Percentiles rank a stretch among this genome's conserved stretches.
Conservation (phyloP, 2,329 filamentous ascomycete genomes). For the Triangularia setosa region DNA sequence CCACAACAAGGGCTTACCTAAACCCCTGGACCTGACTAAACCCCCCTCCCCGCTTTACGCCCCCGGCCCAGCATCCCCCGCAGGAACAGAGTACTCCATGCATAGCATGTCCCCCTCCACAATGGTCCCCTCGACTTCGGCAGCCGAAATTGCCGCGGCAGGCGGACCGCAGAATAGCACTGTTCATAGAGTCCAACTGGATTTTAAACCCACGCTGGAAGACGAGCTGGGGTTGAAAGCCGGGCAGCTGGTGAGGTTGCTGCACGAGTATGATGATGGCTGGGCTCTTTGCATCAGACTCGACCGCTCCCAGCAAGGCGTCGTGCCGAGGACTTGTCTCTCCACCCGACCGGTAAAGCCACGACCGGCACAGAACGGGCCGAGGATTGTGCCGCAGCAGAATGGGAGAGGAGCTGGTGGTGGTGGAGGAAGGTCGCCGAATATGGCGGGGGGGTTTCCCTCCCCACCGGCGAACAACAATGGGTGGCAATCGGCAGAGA, state of each 20-base stretch:
- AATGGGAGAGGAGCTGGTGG: background rate
- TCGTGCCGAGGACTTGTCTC: constrained; percentile 87
- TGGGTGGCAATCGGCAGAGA: background rate
- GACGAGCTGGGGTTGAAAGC: constrained; percentile 81
- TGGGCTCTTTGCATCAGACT: constrained; percentile 93
- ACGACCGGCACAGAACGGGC: constrained; percentile 44
- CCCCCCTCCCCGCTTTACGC: constrained; percentile 30
- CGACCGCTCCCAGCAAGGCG: constrained; percentile 87
- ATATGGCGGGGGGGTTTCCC: background rate
- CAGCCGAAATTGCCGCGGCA: constrained; percentile 59
- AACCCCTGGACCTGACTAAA: constrained; percentile 53
- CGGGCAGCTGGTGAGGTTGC: constrained; percentile 79
- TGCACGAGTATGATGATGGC: constrained; percentile 97
- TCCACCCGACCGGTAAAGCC: constrained; percentile 90
- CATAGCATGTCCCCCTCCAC: constrained; percentile 50
- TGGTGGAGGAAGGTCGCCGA: background rate
- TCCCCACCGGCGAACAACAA: background rate
- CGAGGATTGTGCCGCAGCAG: background rate
- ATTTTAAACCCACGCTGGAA: constrained; percentile 88
- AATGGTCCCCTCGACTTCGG: constrained; percentile 44
- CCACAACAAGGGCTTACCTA: constrained; percentile 40
- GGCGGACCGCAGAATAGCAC: constrained; percentile 57
- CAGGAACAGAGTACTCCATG: constrained; percentile 60
- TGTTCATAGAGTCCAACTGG: constrained; percentile 89
- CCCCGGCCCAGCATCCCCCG: constrained; percentile 53